Evolutionary conservation across 305 asterid genomes (phyloP).

Genomic region (Fraxinus floribunda): DNA sequence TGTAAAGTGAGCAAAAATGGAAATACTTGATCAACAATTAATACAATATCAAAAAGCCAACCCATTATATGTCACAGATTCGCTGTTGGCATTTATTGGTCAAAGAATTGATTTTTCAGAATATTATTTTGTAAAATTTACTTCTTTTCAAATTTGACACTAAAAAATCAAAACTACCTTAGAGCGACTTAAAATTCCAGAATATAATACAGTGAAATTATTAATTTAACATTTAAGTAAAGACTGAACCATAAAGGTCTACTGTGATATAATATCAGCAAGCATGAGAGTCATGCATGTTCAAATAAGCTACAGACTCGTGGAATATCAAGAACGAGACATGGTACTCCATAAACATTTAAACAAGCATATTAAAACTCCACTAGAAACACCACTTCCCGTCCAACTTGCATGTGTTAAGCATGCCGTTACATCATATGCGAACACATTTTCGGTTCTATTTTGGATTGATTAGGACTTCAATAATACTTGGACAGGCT

Average conservation of each 20-base stretch:
- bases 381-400: too few relatives aligned
- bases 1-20: conserved; percentile 11
- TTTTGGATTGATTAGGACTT: neutral
- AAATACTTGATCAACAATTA: neutral
- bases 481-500: neutral
- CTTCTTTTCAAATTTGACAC: neutral
- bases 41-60: neutral
- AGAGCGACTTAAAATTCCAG: neutral
- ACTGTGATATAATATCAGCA: too few relatives aligned
- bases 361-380: neutral
- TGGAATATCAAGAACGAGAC: neutral
- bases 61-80: neutral
- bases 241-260: neutral
- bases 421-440: neutral
- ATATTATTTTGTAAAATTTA: neutral
- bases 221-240: neutral
- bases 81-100: neutral
- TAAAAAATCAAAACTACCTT: neutral
- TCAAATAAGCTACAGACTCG: neutral
- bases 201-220: neutral
- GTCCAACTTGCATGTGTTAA: too few relatives aligned
- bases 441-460: neutral
- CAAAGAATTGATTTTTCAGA: neutral
- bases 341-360: neutral
- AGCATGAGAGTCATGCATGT: neutral